phyloP scores from a whole-genome alignment of 2,329 filamentous ascomycete genomes.

The Fusarium nurragi region DNA sequence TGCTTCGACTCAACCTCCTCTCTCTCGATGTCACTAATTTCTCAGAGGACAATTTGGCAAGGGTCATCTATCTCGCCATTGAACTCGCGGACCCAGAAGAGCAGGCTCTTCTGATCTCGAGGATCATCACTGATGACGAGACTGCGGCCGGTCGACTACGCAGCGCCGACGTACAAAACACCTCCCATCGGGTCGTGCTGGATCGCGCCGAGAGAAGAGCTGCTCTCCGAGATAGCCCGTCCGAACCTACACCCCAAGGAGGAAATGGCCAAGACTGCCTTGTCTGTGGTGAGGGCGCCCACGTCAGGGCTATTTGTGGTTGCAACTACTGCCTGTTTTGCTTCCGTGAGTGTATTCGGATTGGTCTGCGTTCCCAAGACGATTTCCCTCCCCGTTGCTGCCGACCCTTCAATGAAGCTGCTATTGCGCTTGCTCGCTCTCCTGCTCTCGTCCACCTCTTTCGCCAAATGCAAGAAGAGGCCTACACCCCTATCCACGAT shows the following conservation, averaged over 20 bases:
- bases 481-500: neutral
- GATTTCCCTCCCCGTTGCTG: constrained; percentile 43
- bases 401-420: constrained; percentile 21
- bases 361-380: constrained; percentile 29
- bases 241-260: neutral
- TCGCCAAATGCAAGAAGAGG: constrained; percentile 34
- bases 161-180: constrained; percentile 22
- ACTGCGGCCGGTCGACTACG: constrained; percentile 23
- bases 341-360: constrained; percentile 29
- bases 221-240: neutral
- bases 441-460: constrained; percentile 36
- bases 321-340: constrained; percentile 38
- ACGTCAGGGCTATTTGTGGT: constrained; percentile 18
- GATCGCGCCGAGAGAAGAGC: constrained; percentile 25
- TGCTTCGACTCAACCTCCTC: constrained; percentile 15
- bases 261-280: constrained; percentile 23
- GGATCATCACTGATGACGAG: constrained; percentile 41
- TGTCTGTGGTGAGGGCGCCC: constrained; percentile 20
- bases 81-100: constrained; percentile 29
- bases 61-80: constrained; percentile 30
- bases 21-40: neutral
- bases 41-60: constrained; percentile 28
- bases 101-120: constrained; percentile 32
- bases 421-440: constrained; percentile 8
- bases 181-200: constrained; percentile 15